These are phyloP conservation scores for Fusarium mexicanum DNA, from an alignment of 2,329 filamentous ascomycete genomes.

Conservation along the genomic window DNA sequence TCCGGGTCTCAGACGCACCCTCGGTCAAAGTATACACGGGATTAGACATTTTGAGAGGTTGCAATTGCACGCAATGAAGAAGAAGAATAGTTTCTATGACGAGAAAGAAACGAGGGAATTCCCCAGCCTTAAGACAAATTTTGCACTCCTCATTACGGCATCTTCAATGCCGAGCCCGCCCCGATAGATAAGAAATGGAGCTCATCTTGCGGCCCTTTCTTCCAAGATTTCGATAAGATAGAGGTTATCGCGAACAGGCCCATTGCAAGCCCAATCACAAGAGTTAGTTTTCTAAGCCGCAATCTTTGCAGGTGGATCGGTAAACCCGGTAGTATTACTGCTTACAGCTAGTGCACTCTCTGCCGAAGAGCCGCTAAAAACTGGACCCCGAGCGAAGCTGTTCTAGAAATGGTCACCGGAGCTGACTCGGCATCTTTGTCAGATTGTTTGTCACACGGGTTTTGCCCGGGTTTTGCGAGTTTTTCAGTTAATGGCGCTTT, in stretches of 20 bases:
- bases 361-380: slow-evolving; percentile 9
- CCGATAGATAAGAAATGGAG: slow-evolving; percentile 6
- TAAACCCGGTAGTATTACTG: not conserved
- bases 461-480: not conserved
- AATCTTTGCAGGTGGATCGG: not conserved
- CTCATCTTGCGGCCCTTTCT: not conserved
- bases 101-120: not conserved
- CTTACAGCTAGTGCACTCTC: not conserved
- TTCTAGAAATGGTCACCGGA: not conserved
- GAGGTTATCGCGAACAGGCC: not conserved
- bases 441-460: not conserved
- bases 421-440: slow-evolving; percentile 1
- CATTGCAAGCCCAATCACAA: not conserved
- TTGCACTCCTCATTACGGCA: not conserved
- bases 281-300: not conserved
- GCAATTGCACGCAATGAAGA: not conserved
- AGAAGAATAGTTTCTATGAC: not conserved
- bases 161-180: not conserved
- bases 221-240: slow-evolving; percentile 1
- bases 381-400: not conserved
- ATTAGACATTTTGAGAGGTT: not conserved
- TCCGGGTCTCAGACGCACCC: not conserved
- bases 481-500: not conserved
- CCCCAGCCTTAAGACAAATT: not conserved
- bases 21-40: slow-evolving; percentile 9